phyloP scores from a whole-genome alignment of 2,329 filamentous ascomycete genomes.

The Cladosporium colombiae region DNA sequence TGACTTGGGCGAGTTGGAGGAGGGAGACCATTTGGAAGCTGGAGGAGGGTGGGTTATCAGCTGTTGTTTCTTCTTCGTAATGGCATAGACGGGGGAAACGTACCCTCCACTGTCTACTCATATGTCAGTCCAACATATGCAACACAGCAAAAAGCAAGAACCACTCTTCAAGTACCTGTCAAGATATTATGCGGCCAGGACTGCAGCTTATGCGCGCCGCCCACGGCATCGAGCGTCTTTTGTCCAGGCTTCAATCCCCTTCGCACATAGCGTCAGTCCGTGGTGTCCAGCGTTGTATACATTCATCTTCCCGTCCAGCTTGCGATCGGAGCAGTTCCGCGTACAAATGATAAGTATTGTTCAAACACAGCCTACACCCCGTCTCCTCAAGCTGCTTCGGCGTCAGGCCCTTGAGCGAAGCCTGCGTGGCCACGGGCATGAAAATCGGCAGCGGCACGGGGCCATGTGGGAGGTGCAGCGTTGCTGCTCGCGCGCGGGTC shows the following conservation, averaged over 20 bases:
- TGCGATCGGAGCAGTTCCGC: background rate
- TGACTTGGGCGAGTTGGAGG: constrained; percentile 87
- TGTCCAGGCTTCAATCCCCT: constrained; percentile 89
- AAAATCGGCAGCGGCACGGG: constrained; percentile 88
- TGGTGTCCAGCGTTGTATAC: background rate
- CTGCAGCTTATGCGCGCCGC: constrained; percentile 91
- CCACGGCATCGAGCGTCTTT: constrained; percentile 79
- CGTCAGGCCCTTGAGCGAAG: constrained; percentile 89
- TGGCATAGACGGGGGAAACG: constrained; percentile 28
- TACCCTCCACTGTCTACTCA: constrained; percentile 48
- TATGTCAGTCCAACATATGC: constrained; percentile 11
- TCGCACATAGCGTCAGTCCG: constrained; percentile 14
- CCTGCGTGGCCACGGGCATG: constrained; percentile 98
- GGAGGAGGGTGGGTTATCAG: constrained; percentile 19
- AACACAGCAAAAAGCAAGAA: no score
- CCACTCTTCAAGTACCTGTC: constrained; percentile 54
- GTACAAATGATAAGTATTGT: constrained; percentile 95
- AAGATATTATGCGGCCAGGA: constrained; percentile 95
- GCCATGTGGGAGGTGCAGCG: constrained; percentile 86
- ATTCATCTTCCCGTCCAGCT: background rate
- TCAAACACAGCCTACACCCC: constrained; percentile 85
- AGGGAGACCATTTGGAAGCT: constrained; percentile 99
- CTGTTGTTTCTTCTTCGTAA: background rate
- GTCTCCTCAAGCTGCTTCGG: constrained; percentile 89
- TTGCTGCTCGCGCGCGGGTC: constrained; percentile 88